Conservation (phyloP, 2,329 filamentous ascomycete genomes). For the Xylariaceae sp. region DNA sequence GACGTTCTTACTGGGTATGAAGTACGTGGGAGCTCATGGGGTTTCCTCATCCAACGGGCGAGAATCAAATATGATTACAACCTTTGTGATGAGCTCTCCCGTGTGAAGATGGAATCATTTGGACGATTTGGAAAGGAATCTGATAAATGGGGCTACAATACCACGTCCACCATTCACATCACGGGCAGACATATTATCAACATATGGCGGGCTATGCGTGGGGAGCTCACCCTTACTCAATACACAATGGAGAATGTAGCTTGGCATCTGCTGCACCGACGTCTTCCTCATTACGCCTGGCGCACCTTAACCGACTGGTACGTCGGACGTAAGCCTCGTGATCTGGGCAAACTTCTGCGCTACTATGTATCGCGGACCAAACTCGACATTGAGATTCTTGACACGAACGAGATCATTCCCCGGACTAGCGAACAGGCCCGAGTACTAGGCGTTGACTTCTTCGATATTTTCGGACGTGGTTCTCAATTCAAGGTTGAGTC, state of each 20-base stretch:
- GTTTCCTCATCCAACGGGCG: slow-evolving; percentile 88
- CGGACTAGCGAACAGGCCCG: slow-evolving; percentile 92
- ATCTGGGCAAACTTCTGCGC: slow-evolving; percentile 68
- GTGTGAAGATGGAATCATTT: slow-evolving; percentile 78
- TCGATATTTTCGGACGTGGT: slow-evolving; percentile 87
- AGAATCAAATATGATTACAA: slow-evolving; percentile 82
- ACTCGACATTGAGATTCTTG: slow-evolving; percentile 84
- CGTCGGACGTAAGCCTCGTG: slow-evolving; percentile 58
- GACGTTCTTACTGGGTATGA: slow-evolving; percentile 94
- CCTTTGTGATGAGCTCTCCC: slow-evolving; percentile 83
- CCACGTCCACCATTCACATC: slow-evolving; percentile 85
- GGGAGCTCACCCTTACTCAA: slow-evolving; percentile 85
- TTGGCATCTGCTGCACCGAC: slow-evolving; percentile 81
- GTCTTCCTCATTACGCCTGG: slow-evolving; percentile 83
- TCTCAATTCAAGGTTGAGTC: slow-evolving; percentile 99
- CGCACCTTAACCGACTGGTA: slow-evolving; percentile 80
- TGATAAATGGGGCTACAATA: slow-evolving; percentile 90
- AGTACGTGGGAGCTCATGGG: slow-evolving; percentile 90
- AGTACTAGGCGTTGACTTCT: slow-evolving; percentile 90
- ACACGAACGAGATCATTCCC: slow-evolving; percentile 80
- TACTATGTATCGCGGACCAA: slow-evolving; percentile 73
- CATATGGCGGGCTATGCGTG: slow-evolving; percentile 91
- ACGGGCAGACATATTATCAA: slow-evolving; percentile 96
- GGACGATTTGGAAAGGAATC: slow-evolving; percentile 80
- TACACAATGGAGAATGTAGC: slow-evolving; percentile 96